Conservation (phyloP, 192 early-diverging fungal species). For the Mortierella alpina region DNA sequence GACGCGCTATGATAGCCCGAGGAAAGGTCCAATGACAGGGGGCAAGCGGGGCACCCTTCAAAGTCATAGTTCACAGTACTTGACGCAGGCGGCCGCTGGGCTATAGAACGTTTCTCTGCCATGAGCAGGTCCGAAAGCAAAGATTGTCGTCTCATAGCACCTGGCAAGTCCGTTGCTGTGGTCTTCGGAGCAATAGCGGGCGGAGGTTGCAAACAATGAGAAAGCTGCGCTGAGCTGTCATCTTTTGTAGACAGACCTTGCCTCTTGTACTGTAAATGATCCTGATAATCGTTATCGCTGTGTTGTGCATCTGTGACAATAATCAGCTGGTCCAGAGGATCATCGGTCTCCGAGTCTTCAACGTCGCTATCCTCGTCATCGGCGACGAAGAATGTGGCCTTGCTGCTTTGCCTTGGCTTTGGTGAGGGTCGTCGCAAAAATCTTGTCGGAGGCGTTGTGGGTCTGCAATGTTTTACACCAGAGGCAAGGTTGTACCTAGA, state of each 20-base stretch:
- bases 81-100: neutral
- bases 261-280: neutral
- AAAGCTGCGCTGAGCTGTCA: no score
- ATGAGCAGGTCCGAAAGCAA: conserved; percentile 20
- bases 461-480: neutral
- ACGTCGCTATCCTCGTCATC: conserved; percentile 11
- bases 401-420: neutral
- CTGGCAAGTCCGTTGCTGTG: neutral
- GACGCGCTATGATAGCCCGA: neutral
- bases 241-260: neutral
- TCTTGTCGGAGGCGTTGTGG: neutral
- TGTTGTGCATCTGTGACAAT: no score
- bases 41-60: no score
- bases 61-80: no score
- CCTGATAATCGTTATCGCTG: neutral
- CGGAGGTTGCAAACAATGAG: no score
- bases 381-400: conserved; percentile 11
- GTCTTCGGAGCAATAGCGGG: neutral
- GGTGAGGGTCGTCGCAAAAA: neutral
- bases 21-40: neutral
- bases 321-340: no score
- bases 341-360: neutral
- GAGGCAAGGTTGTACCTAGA: neutral
- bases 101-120: conserved; percentile 10
- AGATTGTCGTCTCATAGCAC: conserved; percentile 1